These are phyloP conservation scores for Echeveria elegans DNA, from an alignment of 164 flowering plant species.

Conservation along the genomic window DNA sequence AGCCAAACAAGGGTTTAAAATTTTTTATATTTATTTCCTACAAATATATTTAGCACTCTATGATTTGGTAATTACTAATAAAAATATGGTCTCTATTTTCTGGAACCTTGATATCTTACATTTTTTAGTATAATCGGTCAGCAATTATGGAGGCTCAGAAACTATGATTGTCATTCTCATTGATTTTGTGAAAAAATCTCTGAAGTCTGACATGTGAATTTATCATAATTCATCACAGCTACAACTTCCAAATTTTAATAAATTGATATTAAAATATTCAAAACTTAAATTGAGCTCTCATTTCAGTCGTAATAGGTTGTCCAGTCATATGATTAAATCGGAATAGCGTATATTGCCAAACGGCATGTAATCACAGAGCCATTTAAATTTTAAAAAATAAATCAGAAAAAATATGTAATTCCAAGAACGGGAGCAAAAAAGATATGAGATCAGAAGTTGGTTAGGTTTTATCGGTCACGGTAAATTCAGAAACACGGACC, in stretches of 20 bases:
- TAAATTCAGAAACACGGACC: conserved; percentile 41
- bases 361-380: not conserved
- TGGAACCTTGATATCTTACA: too few relatives aligned
- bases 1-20: too few relatives aligned
- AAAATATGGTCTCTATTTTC: too few relatives aligned
- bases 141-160: too few relatives aligned
- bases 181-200: conserved; percentile 17
- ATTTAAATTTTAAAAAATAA: not conserved
- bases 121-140: too few relatives aligned
- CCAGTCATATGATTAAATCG: not conserved
- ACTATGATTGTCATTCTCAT: conserved; percentile 9
- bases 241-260: too few relatives aligned
- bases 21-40: too few relatives aligned
- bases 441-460: conserved; percentile 26
- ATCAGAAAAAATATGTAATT: not conserved
- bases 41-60: too few relatives aligned
- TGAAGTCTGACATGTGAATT: conserved; percentile 37
- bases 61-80: too few relatives aligned
- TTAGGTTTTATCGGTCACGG: conserved; percentile 23
- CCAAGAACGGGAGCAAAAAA: too few relatives aligned
- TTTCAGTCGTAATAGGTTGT: not conserved
- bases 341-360: conserved; percentile 7
- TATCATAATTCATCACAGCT: conserved; percentile 19
- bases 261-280: not conserved
- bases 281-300: not conserved